phyloP scores from a whole-genome alignment of 1,139 yeast species.

The Wickerhamiella pararugosa region DNA sequence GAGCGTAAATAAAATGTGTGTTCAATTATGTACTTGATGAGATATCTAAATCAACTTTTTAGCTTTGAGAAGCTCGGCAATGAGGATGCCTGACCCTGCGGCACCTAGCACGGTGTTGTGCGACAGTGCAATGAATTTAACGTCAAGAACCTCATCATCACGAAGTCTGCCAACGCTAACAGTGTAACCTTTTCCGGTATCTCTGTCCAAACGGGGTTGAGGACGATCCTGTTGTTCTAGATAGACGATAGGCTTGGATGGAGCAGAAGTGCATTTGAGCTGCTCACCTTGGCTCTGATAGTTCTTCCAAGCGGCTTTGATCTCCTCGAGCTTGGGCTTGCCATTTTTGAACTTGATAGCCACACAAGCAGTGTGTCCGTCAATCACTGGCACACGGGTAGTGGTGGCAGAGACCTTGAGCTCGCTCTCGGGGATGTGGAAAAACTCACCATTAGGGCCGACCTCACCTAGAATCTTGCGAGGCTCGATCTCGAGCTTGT shows the following conservation, averaged over 20 bases:
- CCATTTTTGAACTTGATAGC: constrained; percentile 71
- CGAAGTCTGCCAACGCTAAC: constrained; percentile 92
- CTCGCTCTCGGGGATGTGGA: constrained; percentile 50
- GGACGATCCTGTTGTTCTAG: constrained; percentile 89
- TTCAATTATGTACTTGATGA: too few species aligned
- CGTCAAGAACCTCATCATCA: constrained; percentile 83
- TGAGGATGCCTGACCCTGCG: constrained; percentile 97
- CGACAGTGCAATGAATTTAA: constrained; percentile 88
- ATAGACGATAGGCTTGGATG: constrained; percentile 80
- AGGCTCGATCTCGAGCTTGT: constrained; percentile 97
- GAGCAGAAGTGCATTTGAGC: constrained; percentile 81
- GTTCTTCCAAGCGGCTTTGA: constrained; percentile 52
- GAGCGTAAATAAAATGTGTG: too few species aligned
- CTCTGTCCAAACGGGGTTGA: constrained; percentile 95
- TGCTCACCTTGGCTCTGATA: constrained; percentile 75
- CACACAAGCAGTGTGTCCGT: constrained; percentile 95
- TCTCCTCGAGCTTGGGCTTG: constrained; percentile 69
- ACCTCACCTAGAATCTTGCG: constrained; percentile 74
- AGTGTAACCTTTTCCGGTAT: constrained; percentile 87
- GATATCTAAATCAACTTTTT: constrained; percentile 47
- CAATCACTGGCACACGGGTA: constrained; percentile 91
- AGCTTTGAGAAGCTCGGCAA: constrained; percentile 78
- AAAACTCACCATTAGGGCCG: constrained; percentile 35
- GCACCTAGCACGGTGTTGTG: constrained; percentile 98
- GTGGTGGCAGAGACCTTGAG: constrained; percentile 89